Evolutionary conservation across 164 flowering plant genomes (phyloP), one percentile per base, ranked within the genome.

Genomic region (Warburgia ugandensis): DNA sequence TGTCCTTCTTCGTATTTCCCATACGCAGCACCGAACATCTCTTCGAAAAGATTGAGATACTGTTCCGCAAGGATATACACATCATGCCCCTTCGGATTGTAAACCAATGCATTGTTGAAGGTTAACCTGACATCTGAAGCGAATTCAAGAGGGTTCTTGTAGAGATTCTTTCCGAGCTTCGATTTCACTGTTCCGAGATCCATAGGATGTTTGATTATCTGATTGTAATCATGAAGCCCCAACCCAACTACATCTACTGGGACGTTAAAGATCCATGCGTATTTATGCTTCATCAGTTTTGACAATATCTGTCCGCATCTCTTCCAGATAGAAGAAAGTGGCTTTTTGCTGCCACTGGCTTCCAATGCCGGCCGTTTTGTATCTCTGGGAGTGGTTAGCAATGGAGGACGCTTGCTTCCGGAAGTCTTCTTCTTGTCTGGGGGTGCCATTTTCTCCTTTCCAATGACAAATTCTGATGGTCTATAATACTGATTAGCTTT

Each of bases 141-240:
- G 25, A 90, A 86, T 6, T 84, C 94, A 11, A 45, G 4, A 0
- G 91, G 84, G 0, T 84, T 48, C 0, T 30, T 25, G 31, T 86
- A 90, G 11, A 69, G 13, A 50, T 63, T 61, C 51, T 68, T 74
- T 14, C 42, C 55, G 17, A 90, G 54, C 23, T 68, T 89, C 29
- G 64, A 25, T 43, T 84, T 86, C 30, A 84, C 92, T 0, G 90
- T 77, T 1, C 97, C 97, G 1, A 90, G 77, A 80, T 90, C 97
- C 97, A 90, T 90, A 4, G 97, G 95, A 4, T 60, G 53, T 68
- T 73, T 77, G 36, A 90, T 67, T 11, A 90, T 77, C 62, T 68
- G 68, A 29, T 70, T 37, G 52, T 90, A 90, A 62, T 90, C 95
- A 45, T 84, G 91, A 39, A 90, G 81, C 6, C 73, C 77, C 68